Base-by-base conservation (phyloP, 345 rosid species). In the Bruguiera parviflora region DNA sequence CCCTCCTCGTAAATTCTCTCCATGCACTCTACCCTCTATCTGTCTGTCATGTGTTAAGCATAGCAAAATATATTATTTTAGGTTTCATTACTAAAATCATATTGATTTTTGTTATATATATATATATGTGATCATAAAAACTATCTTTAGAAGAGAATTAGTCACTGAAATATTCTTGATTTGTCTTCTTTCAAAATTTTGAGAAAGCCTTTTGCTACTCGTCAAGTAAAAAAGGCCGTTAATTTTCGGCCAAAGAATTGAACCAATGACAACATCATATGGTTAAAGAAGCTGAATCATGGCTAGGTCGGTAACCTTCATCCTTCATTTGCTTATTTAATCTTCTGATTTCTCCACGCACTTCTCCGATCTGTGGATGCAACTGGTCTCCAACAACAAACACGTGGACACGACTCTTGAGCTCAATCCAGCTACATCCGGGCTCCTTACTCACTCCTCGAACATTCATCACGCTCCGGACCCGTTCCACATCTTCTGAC, bases 371-470 rank as follows among this genome's bases (percentile, higher is more conserved):
- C 61, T 21, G 67, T 0, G 87, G 92, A 78, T 87, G 90, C 84
- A 79, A 68, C 58, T 79, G 77, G 58, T 87, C 92, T 52, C 90
- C 84, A 22, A 81, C 89, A 19, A 87, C 90, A 78, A 87, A 89
- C 32, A 73, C 84, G 73, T 86, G 88, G 71, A 71, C 76, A 7
- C 62, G 74, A 58, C 77, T 81, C 75, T 82, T 77, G 35, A 89
- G 71, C 64, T 77, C 83, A 74, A 89, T 86, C 92, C 96, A 87
- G 77, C 92, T 87, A 71, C 90, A 87, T 6, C 92, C 96, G n/a
- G 90, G 84, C 67, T 89, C 90, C 83, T 89, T 85, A 46, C 47
- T 83, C 52, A 85, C 87, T 21, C 87, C 85, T 71, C 78, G 76
- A 25, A 62, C 63, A 73, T 58, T 87, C 96, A 89, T 89, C 73